Evolutionary conservation across 495 filamentous ascomycete species (phyloP).

Genomic region (Saxispiralis lemnorum): DNA sequence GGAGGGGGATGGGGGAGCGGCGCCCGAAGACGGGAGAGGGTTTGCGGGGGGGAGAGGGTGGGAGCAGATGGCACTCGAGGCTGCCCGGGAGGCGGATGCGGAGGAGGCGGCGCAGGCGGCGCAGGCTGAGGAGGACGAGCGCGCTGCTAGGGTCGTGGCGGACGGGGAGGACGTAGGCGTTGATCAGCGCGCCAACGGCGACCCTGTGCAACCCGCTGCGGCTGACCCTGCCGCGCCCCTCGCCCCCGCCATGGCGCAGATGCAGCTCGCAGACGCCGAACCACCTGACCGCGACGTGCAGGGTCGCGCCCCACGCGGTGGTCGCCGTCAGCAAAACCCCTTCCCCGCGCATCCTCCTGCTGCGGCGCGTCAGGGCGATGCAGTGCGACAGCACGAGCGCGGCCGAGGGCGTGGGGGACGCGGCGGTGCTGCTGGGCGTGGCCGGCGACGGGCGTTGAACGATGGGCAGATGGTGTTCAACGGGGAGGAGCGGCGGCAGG

Average conservation of each 20-base stretch:
- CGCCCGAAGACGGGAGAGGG: slow-evolving; percentile 24
- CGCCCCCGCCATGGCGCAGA: slow-evolving; percentile 1
- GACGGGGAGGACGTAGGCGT: too few species aligned
- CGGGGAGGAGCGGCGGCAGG: slow-evolving; percentile 9
- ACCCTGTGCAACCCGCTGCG: neutral
- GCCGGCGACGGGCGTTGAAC: too few species aligned
- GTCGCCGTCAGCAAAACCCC: slow-evolving; percentile 3
- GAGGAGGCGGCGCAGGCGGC: slow-evolving; percentile 8
- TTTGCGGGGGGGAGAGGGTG: slow-evolving; percentile 32
- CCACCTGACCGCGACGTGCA: neutral
- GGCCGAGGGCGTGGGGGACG: neutral
- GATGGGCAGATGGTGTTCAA: slow-evolving; percentile 1
- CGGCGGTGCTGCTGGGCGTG: neutral
- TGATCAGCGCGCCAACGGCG: neutral
- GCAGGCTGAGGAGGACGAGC: slow-evolving; percentile 4
- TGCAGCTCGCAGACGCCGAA: neutral
- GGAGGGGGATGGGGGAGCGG: slow-evolving; percentile 50
- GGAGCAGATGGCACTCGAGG: slow-evolving; percentile 15
- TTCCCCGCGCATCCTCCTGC: slow-evolving; percentile 7
- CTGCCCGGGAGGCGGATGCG: slow-evolving; percentile 8
- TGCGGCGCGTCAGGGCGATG: neutral
- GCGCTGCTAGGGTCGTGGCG: neutral
- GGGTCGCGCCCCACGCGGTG: neutral
- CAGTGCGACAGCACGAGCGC: slow-evolving; percentile 10
- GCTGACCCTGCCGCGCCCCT: neutral